Evolutionary conservation across 2,329 filamentous ascomycete species (phyloP).

Genomic region (Fusarium tupiense): DNA sequence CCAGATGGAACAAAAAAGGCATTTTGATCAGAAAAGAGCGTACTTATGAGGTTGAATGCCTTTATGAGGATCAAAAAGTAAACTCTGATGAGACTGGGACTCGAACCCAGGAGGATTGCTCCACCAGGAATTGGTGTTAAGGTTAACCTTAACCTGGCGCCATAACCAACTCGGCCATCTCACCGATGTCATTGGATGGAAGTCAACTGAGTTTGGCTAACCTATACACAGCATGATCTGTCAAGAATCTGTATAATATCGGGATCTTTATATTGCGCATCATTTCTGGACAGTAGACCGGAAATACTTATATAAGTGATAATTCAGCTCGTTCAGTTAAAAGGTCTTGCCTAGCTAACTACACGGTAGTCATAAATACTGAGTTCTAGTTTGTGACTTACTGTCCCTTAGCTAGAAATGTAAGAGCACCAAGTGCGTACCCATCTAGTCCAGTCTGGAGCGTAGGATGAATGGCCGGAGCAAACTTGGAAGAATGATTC

Average conservation of each 20-base stretch:
- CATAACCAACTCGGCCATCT: conserved; percentile 51
- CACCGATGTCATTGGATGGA: conserved; percentile 32
- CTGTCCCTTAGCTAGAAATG: background rate
- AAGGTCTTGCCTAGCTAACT: background rate
- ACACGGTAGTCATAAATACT: background rate
- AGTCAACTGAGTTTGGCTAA: fast-evolving
- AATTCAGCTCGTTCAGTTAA: background rate
- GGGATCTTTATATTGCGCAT: fast-evolving
- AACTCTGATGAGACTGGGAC: conserved; percentile 47
- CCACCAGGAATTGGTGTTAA: conserved; percentile 46
- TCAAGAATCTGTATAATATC: no score
- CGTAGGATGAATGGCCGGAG: conserved; percentile 38
- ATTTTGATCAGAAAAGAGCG: no score
- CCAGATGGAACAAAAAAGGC: no score
- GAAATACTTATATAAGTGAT: fast-evolving
- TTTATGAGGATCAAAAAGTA: background rate
- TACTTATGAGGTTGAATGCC: background rate
- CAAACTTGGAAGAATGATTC: conserved; percentile 42
- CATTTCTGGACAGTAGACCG: background rate
- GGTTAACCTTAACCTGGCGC: conserved; percentile 49
- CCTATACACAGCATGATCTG: background rate
- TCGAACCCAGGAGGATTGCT: conserved; percentile 51
- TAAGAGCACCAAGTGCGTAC: background rate
- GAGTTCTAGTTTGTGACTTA: background rate
- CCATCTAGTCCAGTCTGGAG: conserved; percentile 30